These are phyloP conservation scores for Trametes hirsuta DNA, from an alignment of 1,284 basidiomycete species.

Conservation along the genomic window DNA sequence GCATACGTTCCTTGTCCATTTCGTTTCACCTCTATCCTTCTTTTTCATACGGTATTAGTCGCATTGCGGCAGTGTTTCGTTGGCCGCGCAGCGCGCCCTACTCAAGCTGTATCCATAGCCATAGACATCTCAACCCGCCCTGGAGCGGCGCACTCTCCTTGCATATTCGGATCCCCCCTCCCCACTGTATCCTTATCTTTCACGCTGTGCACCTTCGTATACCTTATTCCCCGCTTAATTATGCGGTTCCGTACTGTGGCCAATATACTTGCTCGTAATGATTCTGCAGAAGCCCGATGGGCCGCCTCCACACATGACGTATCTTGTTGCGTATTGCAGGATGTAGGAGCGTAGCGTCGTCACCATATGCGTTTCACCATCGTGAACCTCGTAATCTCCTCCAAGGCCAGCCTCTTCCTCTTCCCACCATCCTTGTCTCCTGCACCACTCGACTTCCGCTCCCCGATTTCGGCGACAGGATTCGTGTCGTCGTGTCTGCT, in stretches of 20 bases:
- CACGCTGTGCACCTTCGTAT: neutral
- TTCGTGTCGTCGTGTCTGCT: conserved; percentile 70
- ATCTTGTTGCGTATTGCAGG: neutral
- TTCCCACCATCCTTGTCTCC: conserved; percentile 43
- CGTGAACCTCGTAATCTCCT: conserved; percentile 89
- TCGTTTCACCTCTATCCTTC: neutral
- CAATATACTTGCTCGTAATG: too few relatives aligned
- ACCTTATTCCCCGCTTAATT: neutral
- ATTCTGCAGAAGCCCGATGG: too few relatives aligned
- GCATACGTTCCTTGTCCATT: conserved; percentile 2
- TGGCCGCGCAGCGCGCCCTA: neutral
- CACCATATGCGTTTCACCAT: conserved; percentile 95
- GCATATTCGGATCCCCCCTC: neutral
- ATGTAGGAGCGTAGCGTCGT: neutral
- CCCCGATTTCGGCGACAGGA: conserved; percentile 72
- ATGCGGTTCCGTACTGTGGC: too few relatives aligned
- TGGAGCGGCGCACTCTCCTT: conserved; percentile 10
- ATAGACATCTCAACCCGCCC: neutral
- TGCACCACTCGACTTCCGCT: conserved; percentile 43
- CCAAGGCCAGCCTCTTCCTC: conserved; percentile 69
- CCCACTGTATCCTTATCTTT: neutral
- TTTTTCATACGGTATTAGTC: neutral
- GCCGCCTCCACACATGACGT: neutral
- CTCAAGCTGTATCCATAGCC: conserved; percentile 3
- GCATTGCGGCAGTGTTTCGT: neutral